Evolutionary conservation across 2,329 filamentous ascomycete species (phyloP), one percentile per base, ranked within the genome.

Genomic region (Aspergillus sp.): DNA sequence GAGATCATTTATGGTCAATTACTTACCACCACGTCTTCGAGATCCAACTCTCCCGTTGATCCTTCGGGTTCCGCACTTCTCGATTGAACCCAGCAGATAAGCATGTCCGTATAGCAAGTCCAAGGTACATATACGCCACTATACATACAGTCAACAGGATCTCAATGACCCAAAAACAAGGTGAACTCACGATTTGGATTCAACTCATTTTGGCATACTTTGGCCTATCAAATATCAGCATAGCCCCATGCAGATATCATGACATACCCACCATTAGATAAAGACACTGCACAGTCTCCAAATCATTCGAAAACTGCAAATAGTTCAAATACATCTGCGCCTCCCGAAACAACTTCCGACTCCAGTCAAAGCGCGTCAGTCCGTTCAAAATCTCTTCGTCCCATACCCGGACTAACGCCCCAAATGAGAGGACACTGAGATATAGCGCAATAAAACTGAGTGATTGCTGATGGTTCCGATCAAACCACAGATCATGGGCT

Each of bases 131-230:
- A 46, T 76, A 77, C 3, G 74, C 69, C 60, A 64, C 62, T 65
- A 25, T 10, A 19, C 17, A 19, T 19, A 5, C 3, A 49, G 51
- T 45, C 52, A 62, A 63, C 63, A 44, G 17, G 4, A 39, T 13
- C 22, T 25, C 23, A 15, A 30, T 13, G 25, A 3, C 3, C 20
- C 20, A 12, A 22, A 0, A 15, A 13, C 4, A 3, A 5, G 12
- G 12, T n/a, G 1, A 7, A 60, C 69, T 53, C 43, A 74, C 71
- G 61, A 49, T 76, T 72, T 5, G 72, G 71, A 44, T 75, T 74
- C 4, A 77, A 61, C 49, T 76, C 72, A 44, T 76, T 74, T 48
- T 76, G 74, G 50, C 72, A 76, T 3, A 76, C 66, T 54, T 76
- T 75, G 5, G 73, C 69, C 70, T 73, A 32, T 17, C 12, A 27